phyloP scores from a whole-genome alignment of 179 eudicot species.

The Vitellaria paradoxa region DNA sequence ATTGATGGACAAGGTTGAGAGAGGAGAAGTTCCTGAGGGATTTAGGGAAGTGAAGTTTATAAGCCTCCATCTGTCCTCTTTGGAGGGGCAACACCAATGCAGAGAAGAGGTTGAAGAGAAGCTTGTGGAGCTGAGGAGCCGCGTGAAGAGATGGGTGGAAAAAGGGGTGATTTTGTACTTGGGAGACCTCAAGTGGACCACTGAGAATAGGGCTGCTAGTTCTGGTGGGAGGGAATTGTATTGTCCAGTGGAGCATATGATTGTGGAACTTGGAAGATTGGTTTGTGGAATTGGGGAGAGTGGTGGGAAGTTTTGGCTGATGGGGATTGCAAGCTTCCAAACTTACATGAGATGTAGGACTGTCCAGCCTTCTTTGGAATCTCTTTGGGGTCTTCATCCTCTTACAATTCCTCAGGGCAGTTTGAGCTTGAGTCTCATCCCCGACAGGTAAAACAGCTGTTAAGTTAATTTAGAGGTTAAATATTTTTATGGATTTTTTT shows the following conservation, averaged over 20 bases:
- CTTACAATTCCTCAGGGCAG: constrained; percentile 52
- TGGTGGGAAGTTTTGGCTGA: constrained; percentile 49
- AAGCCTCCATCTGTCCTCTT: constrained; percentile 38
- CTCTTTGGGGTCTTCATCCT: constrained; percentile 62
- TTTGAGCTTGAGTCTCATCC: constrained; percentile 57
- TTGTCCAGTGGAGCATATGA: constrained; percentile 71
- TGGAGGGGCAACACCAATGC: constrained; percentile 26
- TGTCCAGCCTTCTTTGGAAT: constrained; percentile 57
- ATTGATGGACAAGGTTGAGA: constrained; percentile 51
- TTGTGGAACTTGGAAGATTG: constrained; percentile 58
- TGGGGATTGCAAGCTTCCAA: constrained; percentile 68
- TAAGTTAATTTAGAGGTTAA: not conserved
- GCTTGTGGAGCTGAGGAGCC: constrained; percentile 43
- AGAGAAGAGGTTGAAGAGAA: constrained; percentile 55
- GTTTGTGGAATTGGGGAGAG: constrained; percentile 33
- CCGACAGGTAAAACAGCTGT: constrained; percentile 4
- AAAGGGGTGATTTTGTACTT: constrained; percentile 68
- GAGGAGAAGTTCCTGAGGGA: constrained; percentile 49
- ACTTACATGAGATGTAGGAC: constrained; percentile 58
- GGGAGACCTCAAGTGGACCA: constrained; percentile 71
- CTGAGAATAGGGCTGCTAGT: constrained; percentile 43
- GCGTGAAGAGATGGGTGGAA: constrained; percentile 42
- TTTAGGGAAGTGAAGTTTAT: constrained; percentile 51
- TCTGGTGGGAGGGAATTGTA: constrained; percentile 36
- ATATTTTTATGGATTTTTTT: not conserved